Evolutionary conservation across 2,329 filamentous ascomycete genomes (phyloP).

Genomic region (Xylaria sp.): DNA sequence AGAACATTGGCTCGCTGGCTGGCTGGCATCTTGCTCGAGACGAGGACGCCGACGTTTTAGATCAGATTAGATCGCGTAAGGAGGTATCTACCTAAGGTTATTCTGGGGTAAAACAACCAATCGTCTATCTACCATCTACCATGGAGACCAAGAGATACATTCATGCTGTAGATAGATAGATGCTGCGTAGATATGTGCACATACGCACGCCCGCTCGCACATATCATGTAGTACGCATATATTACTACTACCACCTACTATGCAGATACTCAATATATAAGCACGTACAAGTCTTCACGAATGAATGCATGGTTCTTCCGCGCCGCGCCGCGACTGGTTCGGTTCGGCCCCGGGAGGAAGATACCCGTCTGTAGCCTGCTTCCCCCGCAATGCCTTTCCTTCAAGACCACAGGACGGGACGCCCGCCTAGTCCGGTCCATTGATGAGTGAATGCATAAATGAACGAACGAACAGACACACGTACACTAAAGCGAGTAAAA

Average conservation of each 20-base stretch:
- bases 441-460: background rate
- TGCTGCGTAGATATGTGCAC: no score
- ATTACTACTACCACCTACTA: background rate
- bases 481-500: no score
- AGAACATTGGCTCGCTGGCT: background rate
- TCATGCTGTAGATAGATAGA: no score
- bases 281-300: background rate
- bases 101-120: background rate
- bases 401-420: background rate
- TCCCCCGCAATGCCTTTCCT: background rate
- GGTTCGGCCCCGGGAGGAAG: constrained; percentile 3
- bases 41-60: background rate
- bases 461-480: no score
- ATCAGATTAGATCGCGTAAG: background rate
- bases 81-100: background rate
- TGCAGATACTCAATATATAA: no score
- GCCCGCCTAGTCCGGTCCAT: background rate
- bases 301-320: constrained; percentile 13
- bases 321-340: constrained; percentile 6
- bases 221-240: background rate
- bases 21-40: background rate
- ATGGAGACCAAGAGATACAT: no score
- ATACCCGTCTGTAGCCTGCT: background rate
- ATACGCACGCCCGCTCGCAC: background rate
- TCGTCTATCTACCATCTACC: no score